Evolutionary conservation across 805 yeast genomes (phyloP).

Genomic region (Yarrowia sp.): DNA sequence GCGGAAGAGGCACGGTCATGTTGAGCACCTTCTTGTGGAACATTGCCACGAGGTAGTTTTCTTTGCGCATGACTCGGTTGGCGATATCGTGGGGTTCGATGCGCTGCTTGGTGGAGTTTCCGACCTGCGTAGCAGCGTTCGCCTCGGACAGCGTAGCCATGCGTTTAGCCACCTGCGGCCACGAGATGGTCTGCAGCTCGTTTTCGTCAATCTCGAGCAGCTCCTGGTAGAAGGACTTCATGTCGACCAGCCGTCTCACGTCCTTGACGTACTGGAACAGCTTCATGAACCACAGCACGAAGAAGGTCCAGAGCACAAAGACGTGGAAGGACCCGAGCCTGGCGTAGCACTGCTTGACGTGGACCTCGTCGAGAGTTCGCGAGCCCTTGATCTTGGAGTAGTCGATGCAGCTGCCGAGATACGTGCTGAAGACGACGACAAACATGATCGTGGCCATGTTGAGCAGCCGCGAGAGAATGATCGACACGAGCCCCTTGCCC

Average conservation of each 20-base stretch:
- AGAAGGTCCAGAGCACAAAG: constrained; percentile 61
- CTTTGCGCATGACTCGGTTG: constrained; percentile 92
- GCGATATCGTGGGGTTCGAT: constrained; percentile 93
- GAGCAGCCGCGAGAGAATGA: constrained; percentile 60
- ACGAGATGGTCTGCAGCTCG: constrained; percentile 88
- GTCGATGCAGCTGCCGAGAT: constrained; percentile 79
- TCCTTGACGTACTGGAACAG: constrained; percentile 52
- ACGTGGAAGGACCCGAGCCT: constrained; percentile 51
- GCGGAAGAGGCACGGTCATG: constrained; percentile 56
- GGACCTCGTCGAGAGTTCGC: constrained; percentile 43
- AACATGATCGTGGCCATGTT: constrained; percentile 76
- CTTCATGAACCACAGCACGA: constrained; percentile 44
- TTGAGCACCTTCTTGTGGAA: constrained; percentile 75
- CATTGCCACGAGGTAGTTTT: constrained; percentile 87
- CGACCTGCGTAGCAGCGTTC: constrained; percentile 61
- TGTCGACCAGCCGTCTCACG: constrained; percentile 64
- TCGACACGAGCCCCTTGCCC: constrained; percentile 81
- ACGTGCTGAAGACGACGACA: constrained; percentile 75
- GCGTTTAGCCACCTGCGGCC: constrained; percentile 82
- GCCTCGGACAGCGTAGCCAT: constrained; percentile 73
- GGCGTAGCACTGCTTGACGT: constrained; percentile 49
- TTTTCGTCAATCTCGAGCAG: constrained; percentile 69
- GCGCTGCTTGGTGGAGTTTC: constrained; percentile 49
- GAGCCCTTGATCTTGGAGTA: constrained; percentile 44
- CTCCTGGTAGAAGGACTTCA: constrained; percentile 71